These are phyloP conservation scores for Pleurotus salmoneostramineus DNA, from an alignment of 768 basidiomycete genomes.

Conservation along the genomic window DNA sequence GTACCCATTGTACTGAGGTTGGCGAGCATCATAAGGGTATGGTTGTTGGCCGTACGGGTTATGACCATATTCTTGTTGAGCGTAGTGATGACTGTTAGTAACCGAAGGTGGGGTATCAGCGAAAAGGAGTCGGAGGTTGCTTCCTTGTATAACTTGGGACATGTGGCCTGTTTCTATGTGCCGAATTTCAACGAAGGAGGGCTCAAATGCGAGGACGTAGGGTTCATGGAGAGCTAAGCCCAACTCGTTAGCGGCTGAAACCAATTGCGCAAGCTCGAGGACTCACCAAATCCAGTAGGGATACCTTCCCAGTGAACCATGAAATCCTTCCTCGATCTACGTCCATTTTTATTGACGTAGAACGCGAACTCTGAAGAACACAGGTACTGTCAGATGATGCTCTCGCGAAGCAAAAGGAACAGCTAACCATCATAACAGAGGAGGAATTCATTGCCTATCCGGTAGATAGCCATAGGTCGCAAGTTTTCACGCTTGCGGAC, in stretches of 20 bases:
- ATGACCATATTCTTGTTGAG: constrained; percentile 22
- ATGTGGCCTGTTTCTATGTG: constrained; percentile 91
- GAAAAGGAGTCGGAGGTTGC: constrained; percentile 85
- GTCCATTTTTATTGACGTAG: constrained; percentile 96
- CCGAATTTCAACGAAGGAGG: constrained; percentile 93
- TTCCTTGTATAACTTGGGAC: constrained; percentile 93
- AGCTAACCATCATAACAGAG: constrained; percentile 93
- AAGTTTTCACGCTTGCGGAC: constrained; percentile 86
- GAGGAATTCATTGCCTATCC: constrained; percentile 94
- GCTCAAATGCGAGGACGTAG: constrained; percentile 94
- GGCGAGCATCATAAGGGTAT: constrained; percentile 13
- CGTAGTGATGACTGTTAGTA: constrained; percentile 44
- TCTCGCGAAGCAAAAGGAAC: neutral
- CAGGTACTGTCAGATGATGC: neutral
- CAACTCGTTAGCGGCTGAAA: constrained; percentile 4
- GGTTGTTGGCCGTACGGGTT: constrained; percentile 26
- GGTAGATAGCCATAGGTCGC: constrained; percentile 93
- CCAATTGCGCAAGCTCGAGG: neutral
- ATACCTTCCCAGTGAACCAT: constrained; percentile 96
- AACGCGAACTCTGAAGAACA: constrained; percentile 87
- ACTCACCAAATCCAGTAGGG: constrained; percentile 91
- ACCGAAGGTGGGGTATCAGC: constrained; percentile 90
- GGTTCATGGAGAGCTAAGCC: constrained; percentile 86
- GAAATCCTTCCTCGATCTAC: constrained; percentile 86
- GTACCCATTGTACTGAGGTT: constrained; percentile 28